Conservation (phyloP, 192 early-diverging fungal species). For the Jimgerdemannia lactiflua region DNA sequence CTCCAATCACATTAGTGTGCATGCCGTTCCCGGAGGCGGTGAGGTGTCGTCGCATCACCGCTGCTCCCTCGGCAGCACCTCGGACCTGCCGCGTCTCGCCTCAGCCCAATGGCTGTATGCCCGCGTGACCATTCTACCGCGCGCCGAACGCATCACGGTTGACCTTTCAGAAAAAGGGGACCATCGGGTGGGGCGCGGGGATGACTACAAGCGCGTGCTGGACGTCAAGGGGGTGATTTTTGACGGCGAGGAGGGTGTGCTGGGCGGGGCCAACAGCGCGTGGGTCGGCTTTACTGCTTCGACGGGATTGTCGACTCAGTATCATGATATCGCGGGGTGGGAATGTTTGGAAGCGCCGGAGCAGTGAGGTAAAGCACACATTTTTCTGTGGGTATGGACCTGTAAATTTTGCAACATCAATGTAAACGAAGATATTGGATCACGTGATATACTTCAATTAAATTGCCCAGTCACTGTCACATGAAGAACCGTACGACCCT, state of each 20-base stretch:
- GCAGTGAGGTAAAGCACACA: too few species aligned
- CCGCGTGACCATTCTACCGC: constrained; percentile 3
- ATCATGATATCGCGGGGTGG: constrained; percentile 14
- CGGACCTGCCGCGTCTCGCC: constrained; percentile 19
- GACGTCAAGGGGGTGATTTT: not conserved
- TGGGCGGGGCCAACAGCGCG: not conserved
- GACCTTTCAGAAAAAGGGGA: constrained; percentile 10
- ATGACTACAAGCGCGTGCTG: not conserved
- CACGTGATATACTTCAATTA: too few species aligned
- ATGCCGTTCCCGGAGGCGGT: constrained; percentile 19
- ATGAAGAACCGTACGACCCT: too few species aligned
- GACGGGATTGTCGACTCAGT: constrained; percentile 31
- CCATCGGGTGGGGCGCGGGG: not conserved
- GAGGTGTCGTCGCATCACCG: constrained; percentile 23
- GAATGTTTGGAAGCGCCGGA: too few species aligned
- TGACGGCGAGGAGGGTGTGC: not conserved
- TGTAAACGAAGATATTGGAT: too few species aligned
- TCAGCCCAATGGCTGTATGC: constrained; percentile 22
- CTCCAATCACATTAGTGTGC: constrained; percentile 32
- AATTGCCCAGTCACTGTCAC: too few species aligned
- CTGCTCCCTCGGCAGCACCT: constrained; percentile 26
- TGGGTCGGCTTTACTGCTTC: constrained; percentile 38
- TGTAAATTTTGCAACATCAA: too few species aligned
- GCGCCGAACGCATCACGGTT: not conserved
- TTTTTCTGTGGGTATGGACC: too few species aligned